phyloP scores from a whole-genome alignment of 805 yeast species.

The Myxozyma sirexii region DNA sequence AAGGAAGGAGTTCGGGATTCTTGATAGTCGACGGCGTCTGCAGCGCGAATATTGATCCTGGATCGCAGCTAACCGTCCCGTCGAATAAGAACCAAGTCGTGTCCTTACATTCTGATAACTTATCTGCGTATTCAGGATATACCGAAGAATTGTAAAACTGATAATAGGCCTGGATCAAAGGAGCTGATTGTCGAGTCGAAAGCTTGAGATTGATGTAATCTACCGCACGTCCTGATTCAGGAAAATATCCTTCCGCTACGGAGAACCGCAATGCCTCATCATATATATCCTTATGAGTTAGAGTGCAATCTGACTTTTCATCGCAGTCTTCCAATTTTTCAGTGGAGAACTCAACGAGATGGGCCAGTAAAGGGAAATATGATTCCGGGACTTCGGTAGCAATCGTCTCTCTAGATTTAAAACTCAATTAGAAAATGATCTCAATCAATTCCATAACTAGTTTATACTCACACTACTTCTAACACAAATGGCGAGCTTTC shows the following conservation, averaged over 20 bases:
- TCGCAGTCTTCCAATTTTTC: slow-evolving; percentile 28
- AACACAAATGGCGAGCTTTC: slow-evolving; percentile 27
- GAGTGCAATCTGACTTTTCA: slow-evolving; percentile 20
- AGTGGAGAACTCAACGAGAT: slow-evolving; percentile 25
- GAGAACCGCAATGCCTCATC: slow-evolving; percentile 25
- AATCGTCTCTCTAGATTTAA: slow-evolving; percentile 40
- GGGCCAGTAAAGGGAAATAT: slow-evolving; percentile 42
- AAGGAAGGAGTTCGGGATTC: slow-evolving; percentile 42
- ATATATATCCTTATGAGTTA: slow-evolving; percentile 27
- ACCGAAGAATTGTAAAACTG: slow-evolving; percentile 50
- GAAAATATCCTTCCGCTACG: neutral
- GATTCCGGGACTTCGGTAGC: slow-evolving; percentile 40
- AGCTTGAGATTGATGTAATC: slow-evolving; percentile 49
- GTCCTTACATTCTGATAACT: slow-evolving; percentile 41
- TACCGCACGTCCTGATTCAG: slow-evolving; percentile 20
- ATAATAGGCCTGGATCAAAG: slow-evolving; percentile 68
- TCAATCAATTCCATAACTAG: neutral
- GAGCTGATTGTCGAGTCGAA: slow-evolving; percentile 55
- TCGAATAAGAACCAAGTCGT: slow-evolving; percentile 57
- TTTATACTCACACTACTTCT: slow-evolving; percentile 27
- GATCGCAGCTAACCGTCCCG: slow-evolving; percentile 59
- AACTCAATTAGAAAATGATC: neutral
- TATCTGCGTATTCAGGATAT: slow-evolving; percentile 41
- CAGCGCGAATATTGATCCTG: slow-evolving; percentile 78
- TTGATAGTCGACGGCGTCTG: slow-evolving; percentile 49